These are phyloP conservation scores for Orobanche coerulescens DNA, from an alignment of 257 asterid species.

Conservation along the genomic window DNA sequence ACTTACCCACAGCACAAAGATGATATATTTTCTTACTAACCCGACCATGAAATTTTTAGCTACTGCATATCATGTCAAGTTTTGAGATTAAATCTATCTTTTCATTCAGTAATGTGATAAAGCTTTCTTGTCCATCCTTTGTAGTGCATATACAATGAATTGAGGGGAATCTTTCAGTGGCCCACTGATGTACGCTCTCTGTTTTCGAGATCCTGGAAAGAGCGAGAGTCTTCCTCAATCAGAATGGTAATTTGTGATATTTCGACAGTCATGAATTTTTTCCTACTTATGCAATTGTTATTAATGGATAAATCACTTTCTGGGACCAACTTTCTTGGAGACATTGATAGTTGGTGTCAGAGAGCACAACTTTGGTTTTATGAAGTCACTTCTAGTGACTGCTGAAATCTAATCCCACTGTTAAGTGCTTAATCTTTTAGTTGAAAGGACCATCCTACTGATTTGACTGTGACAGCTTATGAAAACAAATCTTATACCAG, in stretches of 20 bases:
- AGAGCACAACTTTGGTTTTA: background rate
- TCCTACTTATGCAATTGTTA: background rate
- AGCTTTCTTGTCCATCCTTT: slow-evolving; percentile 8
- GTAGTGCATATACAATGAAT: slow-evolving; percentile 80
- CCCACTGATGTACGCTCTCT: slow-evolving; percentile 57
- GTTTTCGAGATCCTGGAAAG: slow-evolving; percentile 49
- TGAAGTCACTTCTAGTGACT: background rate
- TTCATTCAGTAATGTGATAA: background rate
- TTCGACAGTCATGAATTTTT: background rate
- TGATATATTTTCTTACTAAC: background rate
- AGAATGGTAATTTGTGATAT: slow-evolving; percentile 44
- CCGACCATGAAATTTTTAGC: background rate
- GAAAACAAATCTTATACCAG: background rate
- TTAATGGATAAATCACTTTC: background rate
- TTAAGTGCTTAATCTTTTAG: background rate
- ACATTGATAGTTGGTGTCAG: background rate
- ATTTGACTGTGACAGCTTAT: background rate
- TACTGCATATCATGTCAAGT: background rate
- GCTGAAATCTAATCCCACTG: background rate
- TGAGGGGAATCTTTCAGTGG: slow-evolving; percentile 79
- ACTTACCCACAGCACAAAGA: background rate
- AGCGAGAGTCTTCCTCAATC: slow-evolving; percentile 43
- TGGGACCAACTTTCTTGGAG: background rate
- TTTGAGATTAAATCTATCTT: background rate
- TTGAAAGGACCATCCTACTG: background rate